A percentile compares a stretch with the other conserved stretches of the same genome.
Conservation (phyloP, 78 protist genomes). For the Emiliania huxleyi region DNA sequence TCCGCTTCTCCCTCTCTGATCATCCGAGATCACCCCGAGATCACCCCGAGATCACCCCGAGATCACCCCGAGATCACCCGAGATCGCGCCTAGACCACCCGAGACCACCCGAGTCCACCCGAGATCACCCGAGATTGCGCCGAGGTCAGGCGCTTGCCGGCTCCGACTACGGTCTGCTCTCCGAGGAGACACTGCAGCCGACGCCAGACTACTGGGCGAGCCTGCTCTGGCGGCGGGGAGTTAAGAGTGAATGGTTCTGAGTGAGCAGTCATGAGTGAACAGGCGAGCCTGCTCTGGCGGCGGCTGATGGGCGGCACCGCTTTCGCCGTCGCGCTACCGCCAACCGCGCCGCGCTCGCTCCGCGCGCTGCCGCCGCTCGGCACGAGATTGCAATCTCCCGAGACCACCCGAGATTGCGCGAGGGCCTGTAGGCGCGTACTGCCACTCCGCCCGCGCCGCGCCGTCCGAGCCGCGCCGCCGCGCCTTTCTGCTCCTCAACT, state of each 20-base stretch:
- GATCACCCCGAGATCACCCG: too few species aligned
- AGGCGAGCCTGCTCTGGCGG: not conserved
- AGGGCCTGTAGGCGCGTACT: too few species aligned
- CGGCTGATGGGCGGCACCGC: not conserved
- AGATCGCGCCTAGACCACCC: too few species aligned
- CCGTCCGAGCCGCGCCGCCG: not conserved
- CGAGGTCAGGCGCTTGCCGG: not conserved
- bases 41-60: too few species aligned
- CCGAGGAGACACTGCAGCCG: not conserved
- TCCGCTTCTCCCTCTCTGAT: too few species aligned
- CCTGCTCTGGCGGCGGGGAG: not conserved
- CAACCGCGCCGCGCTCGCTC: not conserved
- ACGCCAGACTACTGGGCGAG: conserved; percentile 13
- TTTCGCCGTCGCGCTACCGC: too few species aligned
- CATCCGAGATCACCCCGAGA: too few species aligned
- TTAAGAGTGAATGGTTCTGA: too few species aligned
- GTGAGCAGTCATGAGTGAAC: too few species aligned
- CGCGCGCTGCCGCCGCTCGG: not conserved
- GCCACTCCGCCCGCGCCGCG: too few species aligned
- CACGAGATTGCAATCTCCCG: not conserved
- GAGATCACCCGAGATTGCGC: too few species aligned
- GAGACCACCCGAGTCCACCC: too few species aligned
- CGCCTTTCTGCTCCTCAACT: not conserved
- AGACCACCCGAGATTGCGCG: not conserved
- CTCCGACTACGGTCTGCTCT: not conserved